Percentiles rank a stretch among this genome's conserved stretches.
Evolutionary conservation across 192 early-diverging fungal genomes (phyloP).

Genomic region (Glomus cerebriforme): DNA sequence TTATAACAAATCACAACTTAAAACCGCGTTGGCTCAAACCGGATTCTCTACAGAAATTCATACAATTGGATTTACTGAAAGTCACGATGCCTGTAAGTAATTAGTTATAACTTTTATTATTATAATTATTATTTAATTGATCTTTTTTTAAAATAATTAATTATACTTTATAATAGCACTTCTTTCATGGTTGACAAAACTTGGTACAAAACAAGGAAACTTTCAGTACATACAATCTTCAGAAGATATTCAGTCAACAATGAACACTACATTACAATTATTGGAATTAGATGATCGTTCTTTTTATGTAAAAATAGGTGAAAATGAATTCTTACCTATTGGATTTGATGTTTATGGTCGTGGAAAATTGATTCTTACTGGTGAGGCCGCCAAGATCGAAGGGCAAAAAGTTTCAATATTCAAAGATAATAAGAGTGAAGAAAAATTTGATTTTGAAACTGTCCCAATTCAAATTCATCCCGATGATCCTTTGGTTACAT

Average conservation of each 20-base stretch:
- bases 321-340: neutral
- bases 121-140: neutral
- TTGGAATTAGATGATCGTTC: conserved; percentile 26
- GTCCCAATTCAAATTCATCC: neutral
- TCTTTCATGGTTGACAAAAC: conserved; percentile 44
- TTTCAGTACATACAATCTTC: conserved; percentile 45
- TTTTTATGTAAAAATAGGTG: conserved; percentile 18
- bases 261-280: conserved; percentile 39
- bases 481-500: neutral
- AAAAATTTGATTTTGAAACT: neutral
- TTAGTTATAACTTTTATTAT: neutral
- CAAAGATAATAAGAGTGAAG: neutral
- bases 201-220: conserved; percentile 42
- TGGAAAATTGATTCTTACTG: conserved; percentile 10
- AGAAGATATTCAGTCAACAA: conserved; percentile 34
- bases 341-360: conserved; percentile 5
- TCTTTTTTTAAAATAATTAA: neutral
- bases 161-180: conserved; percentile 7
- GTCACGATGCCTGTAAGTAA: conserved; percentile 40
- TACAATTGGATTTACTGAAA: conserved; percentile 41
- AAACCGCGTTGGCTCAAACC: neutral
- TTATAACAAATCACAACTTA: neutral
- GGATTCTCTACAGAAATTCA: conserved; percentile 34
- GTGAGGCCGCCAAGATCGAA: neutral
- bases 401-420: neutral